phyloP scores from a whole-genome alignment of 208 protist genomes.

The Endotrypanum monterogeii region DNA sequence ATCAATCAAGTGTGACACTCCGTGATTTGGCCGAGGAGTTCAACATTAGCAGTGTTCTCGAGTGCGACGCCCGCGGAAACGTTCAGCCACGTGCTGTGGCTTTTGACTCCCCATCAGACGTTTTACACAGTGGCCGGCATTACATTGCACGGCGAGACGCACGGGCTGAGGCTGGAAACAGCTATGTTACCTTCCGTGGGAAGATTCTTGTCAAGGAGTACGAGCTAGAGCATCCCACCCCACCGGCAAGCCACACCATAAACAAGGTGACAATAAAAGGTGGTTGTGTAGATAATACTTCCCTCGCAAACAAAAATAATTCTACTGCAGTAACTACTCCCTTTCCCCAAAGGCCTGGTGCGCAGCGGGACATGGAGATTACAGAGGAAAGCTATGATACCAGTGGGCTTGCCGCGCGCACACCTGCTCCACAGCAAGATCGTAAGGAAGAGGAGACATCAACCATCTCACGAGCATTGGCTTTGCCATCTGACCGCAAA shows the following conservation, averaged over 20 bases:
- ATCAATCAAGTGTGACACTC: constrained; percentile 61
- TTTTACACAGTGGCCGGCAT: constrained; percentile 72
- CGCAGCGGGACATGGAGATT: background rate
- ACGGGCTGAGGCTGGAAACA: constrained; percentile 34
- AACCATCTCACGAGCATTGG: constrained; percentile 26
- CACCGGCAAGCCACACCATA: constrained; percentile 6
- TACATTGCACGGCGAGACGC: constrained; percentile 80
- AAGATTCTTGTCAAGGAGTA: constrained; percentile 87
- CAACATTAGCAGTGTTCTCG: constrained; percentile 81
- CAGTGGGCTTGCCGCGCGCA: background rate
- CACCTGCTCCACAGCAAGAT: background rate
- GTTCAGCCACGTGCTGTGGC: constrained; percentile 75
- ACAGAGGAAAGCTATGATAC: constrained; percentile 11
- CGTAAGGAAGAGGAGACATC: constrained; percentile 1
- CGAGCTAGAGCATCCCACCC: constrained; percentile 52
- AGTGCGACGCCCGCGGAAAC: constrained; percentile 71
- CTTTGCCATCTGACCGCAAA: constrained; percentile 25
- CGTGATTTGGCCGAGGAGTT: constrained; percentile 76
- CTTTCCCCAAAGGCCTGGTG: constrained; percentile 6
- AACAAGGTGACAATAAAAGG: background rate
- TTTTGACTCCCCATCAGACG: constrained; percentile 82
- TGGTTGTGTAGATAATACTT: background rate
- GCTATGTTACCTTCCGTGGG: constrained; percentile 74
- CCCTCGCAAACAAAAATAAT: background rate
- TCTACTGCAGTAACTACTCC: constrained; percentile 13